Evolutionary conservation across 306 rosid species (phyloP).

Genomic region (Castanea mollissima): DNA sequence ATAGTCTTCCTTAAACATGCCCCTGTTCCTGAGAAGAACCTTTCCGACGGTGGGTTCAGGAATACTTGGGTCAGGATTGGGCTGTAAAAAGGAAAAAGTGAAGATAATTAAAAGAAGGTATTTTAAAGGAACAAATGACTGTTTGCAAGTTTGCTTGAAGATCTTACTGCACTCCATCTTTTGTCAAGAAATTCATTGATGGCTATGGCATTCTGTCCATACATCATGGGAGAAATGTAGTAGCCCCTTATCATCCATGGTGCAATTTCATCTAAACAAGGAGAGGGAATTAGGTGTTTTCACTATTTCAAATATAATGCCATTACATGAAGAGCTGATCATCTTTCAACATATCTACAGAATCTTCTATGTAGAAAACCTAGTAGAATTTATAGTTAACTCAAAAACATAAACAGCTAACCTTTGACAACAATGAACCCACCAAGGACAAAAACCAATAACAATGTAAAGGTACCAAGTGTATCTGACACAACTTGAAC

Average conservation of each 20-base stretch:
- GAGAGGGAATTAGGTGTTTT: neutral
- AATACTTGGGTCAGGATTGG: conserved; percentile 25
- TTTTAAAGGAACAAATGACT: neutral
- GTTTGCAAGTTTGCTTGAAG: neutral
- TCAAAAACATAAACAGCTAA: conserved; percentile 12
- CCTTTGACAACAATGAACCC: conserved; percentile 82
- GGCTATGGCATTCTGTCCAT: conserved; percentile 78
- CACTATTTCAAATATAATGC: neutral
- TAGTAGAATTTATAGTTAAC: neutral
- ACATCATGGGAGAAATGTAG: conserved; percentile 84
- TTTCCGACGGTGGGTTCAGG: conserved; percentile 59
- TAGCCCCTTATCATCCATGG: conserved; percentile 89
- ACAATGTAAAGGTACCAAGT: conserved; percentile 61
- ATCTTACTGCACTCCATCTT: conserved; percentile 72
- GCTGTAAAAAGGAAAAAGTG: conserved; percentile 34
- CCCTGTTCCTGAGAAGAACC: conserved; percentile 63
- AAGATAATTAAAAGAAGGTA: conserved; percentile 7
- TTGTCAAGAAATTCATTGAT: conserved; percentile 79
- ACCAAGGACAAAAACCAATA: conserved; percentile 70
- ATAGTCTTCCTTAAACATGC: conserved; percentile 51
- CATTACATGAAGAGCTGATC: neutral
- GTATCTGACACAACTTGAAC: conserved; percentile 57
- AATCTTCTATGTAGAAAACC: neutral
- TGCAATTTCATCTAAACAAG: conserved; percentile 51
- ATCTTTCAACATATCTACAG: neutral